These are phyloP conservation scores for Hypoxylon sp. DNA, from an alignment of 2,329 filamentous ascomycete genomes.

Conservation along the genomic window DNA sequence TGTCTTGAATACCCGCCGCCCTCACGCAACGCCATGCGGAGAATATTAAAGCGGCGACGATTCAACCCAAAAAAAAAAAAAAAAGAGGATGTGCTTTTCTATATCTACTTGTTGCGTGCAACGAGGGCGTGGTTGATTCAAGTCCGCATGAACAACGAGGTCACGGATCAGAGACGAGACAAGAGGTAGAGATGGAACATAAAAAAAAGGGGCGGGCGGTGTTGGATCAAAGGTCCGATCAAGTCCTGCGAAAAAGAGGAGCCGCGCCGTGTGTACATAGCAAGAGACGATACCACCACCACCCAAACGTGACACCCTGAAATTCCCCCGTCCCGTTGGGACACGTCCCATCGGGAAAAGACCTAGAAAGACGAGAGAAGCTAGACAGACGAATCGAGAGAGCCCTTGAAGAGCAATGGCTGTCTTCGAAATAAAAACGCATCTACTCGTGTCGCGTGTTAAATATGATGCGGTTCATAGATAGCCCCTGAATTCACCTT, in stretches of 20 bases:
- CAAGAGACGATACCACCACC: conserved; percentile 40
- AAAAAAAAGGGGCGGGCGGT: conserved; percentile 1
- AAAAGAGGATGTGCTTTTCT: conserved; percentile 18
- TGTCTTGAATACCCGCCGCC: conserved; percentile 23
- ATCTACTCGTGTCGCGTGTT: too few relatives aligned
- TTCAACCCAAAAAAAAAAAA: too few relatives aligned
- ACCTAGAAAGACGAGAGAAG: conserved; percentile 21
- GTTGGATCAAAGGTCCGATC: conserved; percentile 20
- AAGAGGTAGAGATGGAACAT: conserved; percentile 9
- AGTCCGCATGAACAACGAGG: conserved; percentile 4
- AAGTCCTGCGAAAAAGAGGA: conserved; percentile 6
- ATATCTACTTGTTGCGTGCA: conserved; percentile 13
- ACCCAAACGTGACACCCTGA: not conserved
- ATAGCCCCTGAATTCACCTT: too few relatives aligned
- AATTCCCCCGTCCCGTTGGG: too few relatives aligned
- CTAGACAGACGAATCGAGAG: conserved; percentile 27
- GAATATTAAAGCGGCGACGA: conserved; percentile 9
- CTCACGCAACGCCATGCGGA: conserved; percentile 18
- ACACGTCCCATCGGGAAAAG: conserved; percentile 24
- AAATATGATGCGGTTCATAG: too few relatives aligned
- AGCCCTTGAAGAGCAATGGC: conserved; percentile 16
- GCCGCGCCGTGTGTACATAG: conserved; percentile 41
- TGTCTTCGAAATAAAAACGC: too few relatives aligned
- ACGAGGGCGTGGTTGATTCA: conserved; percentile 7
- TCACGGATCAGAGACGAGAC: conserved; percentile 5